Conservation (phyloP, 1,139 yeast species). For the Nakaseomyces delphensis region DNA sequence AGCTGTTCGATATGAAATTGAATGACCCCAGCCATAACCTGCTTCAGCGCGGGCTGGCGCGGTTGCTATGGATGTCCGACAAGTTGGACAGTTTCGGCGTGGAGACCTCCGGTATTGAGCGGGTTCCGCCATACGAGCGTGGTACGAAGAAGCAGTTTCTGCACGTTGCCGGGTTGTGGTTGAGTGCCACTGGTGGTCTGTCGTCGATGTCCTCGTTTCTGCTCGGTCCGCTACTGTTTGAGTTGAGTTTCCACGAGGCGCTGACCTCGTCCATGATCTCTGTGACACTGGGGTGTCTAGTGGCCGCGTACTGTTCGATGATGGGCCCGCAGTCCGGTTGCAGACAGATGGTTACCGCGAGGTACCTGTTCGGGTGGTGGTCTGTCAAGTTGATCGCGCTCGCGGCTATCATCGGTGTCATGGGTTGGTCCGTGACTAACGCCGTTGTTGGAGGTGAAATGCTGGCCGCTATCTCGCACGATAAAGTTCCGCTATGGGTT, state of each 20-base stretch:
- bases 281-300: slow-evolving; percentile 54
- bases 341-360: slow-evolving; percentile 75
- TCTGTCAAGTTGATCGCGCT: slow-evolving; percentile 65
- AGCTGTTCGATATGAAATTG: not conserved
- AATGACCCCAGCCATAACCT: not conserved
- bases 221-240: slow-evolving; percentile 63
- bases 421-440: slow-evolving; percentile 83
- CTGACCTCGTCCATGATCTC: slow-evolving; percentile 55
- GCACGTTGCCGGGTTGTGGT: slow-evolving; percentile 68
- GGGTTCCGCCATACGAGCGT: slow-evolving; percentile 65
- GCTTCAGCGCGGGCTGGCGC: not conserved
- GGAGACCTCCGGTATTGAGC: slow-evolving; percentile 74
- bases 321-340: slow-evolving; percentile 88
- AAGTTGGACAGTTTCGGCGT: slow-evolving; percentile 48
- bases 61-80: slow-evolving; percentile 19
- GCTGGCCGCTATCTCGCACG: slow-evolving; percentile 52
- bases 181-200: slow-evolving; percentile 75
- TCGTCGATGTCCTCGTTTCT: slow-evolving; percentile 78
- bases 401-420: slow-evolving; percentile 61
- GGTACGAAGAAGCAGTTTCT: slow-evolving; percentile 45
- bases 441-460: slow-evolving; percentile 83
- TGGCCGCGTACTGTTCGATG: slow-evolving; percentile 73
- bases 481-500: slow-evolving; percentile 55
- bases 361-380: slow-evolving; percentile 79
- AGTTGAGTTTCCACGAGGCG: slow-evolving; percentile 55